These are phyloP conservation scores for Nicotiana benthamiana DNA, from an alignment of 257 asterid species.

Conservation along the genomic window DNA sequence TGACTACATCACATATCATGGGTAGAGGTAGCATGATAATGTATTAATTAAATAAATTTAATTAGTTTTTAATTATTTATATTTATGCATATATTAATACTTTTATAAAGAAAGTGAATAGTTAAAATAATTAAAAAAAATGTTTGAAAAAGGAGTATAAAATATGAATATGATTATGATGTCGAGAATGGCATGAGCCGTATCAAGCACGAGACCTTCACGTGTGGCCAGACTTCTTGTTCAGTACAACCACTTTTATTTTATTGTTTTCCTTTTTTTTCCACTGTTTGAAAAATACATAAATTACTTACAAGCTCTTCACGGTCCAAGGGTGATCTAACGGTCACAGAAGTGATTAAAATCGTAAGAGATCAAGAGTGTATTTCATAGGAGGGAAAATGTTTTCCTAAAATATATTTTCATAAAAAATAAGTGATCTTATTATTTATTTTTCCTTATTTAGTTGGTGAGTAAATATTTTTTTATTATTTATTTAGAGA, in stretches of 20 bases:
- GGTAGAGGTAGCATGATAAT: background rate
- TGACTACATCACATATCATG: background rate
- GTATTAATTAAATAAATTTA: background rate
- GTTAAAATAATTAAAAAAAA: background rate
- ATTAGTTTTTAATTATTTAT: background rate
- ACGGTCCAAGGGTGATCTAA: too few relatives aligned
- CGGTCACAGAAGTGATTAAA: too few relatives aligned
- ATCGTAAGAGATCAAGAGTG: too few relatives aligned
- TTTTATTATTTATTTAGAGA: too few relatives aligned
- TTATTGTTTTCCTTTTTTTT: background rate
- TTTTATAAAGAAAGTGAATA: background rate
- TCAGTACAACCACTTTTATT: slow-evolving; percentile 9
- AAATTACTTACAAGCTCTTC: too few relatives aligned
- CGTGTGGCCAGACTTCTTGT: slow-evolving; percentile 53
- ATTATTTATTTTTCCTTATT: too few relatives aligned
- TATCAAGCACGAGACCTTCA: slow-evolving; percentile 47
- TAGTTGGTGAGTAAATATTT: too few relatives aligned
- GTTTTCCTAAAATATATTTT: too few relatives aligned
- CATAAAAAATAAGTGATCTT: too few relatives aligned
- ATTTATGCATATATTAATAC: slow-evolving; percentile 3
- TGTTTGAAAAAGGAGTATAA: background rate
- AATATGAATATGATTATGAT: slow-evolving; percentile 4
- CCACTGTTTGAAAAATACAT: too few relatives aligned
- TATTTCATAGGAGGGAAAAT: too few relatives aligned
- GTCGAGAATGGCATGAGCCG: slow-evolving; percentile 18